These are phyloP conservation scores for Geotrichum klebahnii DNA, from an alignment of 1,139 yeast species.

Conservation along the genomic window DNA sequence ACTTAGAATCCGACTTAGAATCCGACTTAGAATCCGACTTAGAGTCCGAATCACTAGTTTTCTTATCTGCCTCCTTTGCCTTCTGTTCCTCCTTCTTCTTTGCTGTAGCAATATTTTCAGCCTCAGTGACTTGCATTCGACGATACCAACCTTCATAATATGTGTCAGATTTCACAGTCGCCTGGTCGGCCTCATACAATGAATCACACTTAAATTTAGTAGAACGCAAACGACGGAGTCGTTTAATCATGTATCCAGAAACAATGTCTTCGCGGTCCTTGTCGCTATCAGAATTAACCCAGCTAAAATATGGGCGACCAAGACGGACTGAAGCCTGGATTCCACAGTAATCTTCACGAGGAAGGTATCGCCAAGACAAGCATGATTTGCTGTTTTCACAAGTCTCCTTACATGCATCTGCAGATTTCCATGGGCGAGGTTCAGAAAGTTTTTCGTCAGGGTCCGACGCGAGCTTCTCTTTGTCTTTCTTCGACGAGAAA, in stretches of 20 bases:
- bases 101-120: not conserved
- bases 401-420: conserved; percentile 28
- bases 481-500: conserved; percentile 23
- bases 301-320: not conserved
- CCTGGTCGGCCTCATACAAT: conserved; percentile 1
- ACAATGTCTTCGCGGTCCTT: conserved; percentile 10
- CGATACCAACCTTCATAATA: conserved; percentile 16
- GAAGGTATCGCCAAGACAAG: conserved; percentile 30
- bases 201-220: conserved; percentile 9
- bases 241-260: conserved; percentile 14
- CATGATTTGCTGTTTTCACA: conserved; percentile 30
- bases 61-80: not conserved
- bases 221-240: conserved; percentile 3
- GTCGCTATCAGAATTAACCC: conserved; percentile 10
- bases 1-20: no score
- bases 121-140: conserved; percentile 12
- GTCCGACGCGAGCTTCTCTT: conserved; percentile 20
- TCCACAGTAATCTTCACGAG: conserved; percentile 26
- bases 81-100: conserved; percentile 44
- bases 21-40: no score
- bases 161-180: conserved; percentile 7
- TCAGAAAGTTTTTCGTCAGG: conserved; percentile 21
- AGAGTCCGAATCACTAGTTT: no score
- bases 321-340: conserved; percentile 16
- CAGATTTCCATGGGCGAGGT: conserved; percentile 28